Evolutionary conservation across 345 rosid species (phyloP).

Genomic region (Lenwebbia sp.): DNA sequence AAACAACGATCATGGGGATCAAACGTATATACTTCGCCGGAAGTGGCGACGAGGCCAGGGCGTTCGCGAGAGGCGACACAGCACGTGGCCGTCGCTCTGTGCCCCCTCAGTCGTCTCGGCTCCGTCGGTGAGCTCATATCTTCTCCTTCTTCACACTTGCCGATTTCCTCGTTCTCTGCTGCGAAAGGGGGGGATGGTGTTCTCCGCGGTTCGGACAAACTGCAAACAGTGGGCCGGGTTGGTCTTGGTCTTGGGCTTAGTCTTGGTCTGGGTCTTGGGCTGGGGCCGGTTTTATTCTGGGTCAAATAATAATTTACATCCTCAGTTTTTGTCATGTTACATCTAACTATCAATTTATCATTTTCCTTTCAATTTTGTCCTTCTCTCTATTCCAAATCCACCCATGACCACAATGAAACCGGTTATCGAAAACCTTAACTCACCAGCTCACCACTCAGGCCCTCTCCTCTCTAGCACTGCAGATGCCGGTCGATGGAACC

Average conservation of each 20-base stretch:
- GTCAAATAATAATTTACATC: too few species aligned
- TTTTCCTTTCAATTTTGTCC: not conserved
- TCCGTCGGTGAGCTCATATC: conserved; percentile 14
- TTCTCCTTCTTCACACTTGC: rapidly evolving
- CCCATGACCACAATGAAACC: rapidly evolving
- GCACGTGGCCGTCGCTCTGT: conserved; percentile 58
- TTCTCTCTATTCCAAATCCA: not conserved
- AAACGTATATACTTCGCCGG: conserved; percentile 51
- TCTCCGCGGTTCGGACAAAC: not conserved
- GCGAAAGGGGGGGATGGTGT: not conserved
- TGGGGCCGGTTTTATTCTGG: not conserved
- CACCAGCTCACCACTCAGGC: not conserved
- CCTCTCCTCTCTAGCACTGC: not conserved
- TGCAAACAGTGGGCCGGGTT: not conserved
- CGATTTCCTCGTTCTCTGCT: not conserved
- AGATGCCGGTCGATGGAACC: rapidly evolving
- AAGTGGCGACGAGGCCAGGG: conserved; percentile 56
- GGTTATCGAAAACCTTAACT: not conserved
- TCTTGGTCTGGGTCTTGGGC: not conserved
- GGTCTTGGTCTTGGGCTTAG: not conserved
- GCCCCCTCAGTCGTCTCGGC: conserved; percentile 75
- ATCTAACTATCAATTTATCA: not conserved
- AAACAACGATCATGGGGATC: not conserved
- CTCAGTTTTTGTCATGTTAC: not conserved
- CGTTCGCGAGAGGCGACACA: conserved; percentile 71